phyloP scores from a whole-genome alignment of 805 yeast species.

The Pichia sporocuriosa region DNA sequence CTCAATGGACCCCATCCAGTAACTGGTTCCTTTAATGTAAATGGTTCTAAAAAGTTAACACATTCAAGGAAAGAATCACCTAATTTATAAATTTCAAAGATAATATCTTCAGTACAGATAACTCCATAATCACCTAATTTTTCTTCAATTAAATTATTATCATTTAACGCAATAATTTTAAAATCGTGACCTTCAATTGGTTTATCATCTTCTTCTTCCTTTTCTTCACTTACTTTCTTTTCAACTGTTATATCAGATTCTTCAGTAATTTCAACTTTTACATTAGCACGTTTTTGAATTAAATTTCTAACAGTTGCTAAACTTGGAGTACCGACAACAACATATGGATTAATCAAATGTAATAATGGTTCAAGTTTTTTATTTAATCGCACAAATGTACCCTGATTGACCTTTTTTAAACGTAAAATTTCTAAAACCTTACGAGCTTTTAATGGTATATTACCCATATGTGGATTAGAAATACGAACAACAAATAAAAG shows the following conservation, averaged over 20 bases:
- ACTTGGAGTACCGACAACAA: constrained; percentile 71
- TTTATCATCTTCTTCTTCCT: constrained; percentile 15
- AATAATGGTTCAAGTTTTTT: constrained; percentile 54
- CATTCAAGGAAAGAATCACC: constrained; percentile 61
- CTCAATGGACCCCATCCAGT: constrained; percentile 70
- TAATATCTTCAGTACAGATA: constrained; percentile 74
- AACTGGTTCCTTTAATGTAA: constrained; percentile 61
- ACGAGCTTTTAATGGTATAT: constrained; percentile 57
- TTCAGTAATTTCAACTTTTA: constrained; percentile 28
- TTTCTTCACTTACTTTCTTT: constrained; percentile 16
- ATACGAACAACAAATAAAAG: constrained; percentile 63
- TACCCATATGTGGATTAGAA: constrained; percentile 56
- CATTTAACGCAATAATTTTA: constrained; percentile 49
- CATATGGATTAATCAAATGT: constrained; percentile 64
- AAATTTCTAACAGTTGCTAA: constrained; percentile 63
- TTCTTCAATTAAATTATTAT: constrained; percentile 71
- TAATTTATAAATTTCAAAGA: constrained; percentile 59
- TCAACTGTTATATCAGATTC: constrained; percentile 13
- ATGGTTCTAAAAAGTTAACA: constrained; percentile 61
- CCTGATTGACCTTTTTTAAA: constrained; percentile 53
- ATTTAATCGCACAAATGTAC: constrained; percentile 64
- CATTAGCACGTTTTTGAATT: constrained; percentile 70
- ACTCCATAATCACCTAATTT: constrained; percentile 60
- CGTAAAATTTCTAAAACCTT: constrained; percentile 57
- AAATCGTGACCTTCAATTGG: constrained; percentile 12